Evolutionary conservation across 805 yeast species (phyloP).

Genomic region (Komagataella pastoris): DNA sequence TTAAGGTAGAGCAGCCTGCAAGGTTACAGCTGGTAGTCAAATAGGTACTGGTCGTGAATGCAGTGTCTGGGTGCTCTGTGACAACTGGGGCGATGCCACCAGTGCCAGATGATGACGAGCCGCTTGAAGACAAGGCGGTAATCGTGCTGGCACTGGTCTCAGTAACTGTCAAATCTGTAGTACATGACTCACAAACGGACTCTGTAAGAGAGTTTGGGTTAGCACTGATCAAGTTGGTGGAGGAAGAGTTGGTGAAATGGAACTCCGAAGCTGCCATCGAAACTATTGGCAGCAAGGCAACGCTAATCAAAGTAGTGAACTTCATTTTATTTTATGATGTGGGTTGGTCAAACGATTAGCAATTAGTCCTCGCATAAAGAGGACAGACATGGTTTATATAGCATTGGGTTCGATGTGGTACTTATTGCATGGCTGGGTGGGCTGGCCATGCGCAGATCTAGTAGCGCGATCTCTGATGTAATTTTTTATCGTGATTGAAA

Average conservation of each 20-base stretch:
- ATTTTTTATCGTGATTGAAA: background rate
- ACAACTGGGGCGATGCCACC: slow-evolving; percentile 8
- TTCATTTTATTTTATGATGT: background rate
- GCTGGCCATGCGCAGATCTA: too few species aligned
- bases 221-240: background rate
- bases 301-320: background rate
- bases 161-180: slow-evolving; percentile 9
- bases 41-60: background rate
- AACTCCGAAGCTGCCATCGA: background rate
- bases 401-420: background rate
- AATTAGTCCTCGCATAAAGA: background rate
- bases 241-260: background rate
- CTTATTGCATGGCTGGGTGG: background rate
- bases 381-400: background rate
- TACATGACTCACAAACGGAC: slow-evolving; percentile 2
- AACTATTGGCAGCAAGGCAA: background rate
- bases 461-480: background rate
- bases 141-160: slow-evolving; percentile 7
- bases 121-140: background rate
- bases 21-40: slow-evolving; percentile 2
- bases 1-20: slow-evolving; percentile 10
- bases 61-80: slow-evolving; percentile 4
- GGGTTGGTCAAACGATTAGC: background rate
- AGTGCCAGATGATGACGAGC: slow-evolving; percentile 3
- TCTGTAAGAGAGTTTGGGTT: background rate